A percentile compares a stretch with the other conserved stretches of the same genome.
Evolutionary conservation across 2,329 filamentous ascomycete genomes (phyloP).

Genomic region (Fusarium citri): DNA sequence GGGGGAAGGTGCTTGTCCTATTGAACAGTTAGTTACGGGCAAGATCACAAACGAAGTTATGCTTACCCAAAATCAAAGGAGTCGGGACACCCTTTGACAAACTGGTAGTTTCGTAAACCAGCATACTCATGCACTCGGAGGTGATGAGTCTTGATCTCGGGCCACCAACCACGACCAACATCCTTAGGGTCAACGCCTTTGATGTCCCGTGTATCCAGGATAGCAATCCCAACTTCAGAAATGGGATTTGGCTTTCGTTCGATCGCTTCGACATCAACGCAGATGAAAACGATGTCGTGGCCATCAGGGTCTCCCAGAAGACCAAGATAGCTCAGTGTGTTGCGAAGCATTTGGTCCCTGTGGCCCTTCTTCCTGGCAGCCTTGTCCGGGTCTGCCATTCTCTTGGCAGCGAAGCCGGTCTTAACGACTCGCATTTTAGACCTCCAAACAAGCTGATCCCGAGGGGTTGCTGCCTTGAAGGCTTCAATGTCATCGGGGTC

Average conservation of each 20-base stretch:
- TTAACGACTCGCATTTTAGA: constrained; percentile 41
- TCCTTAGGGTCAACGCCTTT: constrained; percentile 67
- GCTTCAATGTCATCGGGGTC: constrained; percentile 49
- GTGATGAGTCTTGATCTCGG: constrained; percentile 76
- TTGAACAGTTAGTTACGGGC: constrained; percentile 9
- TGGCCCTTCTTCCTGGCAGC: constrained; percentile 63
- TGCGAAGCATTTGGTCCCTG: constrained; percentile 67
- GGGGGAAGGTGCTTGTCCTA: constrained; percentile 58
- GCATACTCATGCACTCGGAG: constrained; percentile 79
- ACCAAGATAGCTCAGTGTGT: constrained; percentile 77
- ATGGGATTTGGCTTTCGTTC: constrained; percentile 75
- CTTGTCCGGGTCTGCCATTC: constrained; percentile 55
- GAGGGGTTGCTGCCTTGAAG: constrained; percentile 44
- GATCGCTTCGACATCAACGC: constrained; percentile 85
- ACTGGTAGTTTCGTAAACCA: constrained; percentile 73
- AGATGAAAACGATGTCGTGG: constrained; percentile 70
- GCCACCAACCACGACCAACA: constrained; percentile 74
- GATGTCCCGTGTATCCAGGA: constrained; percentile 76
- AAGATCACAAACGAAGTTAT: neutral
- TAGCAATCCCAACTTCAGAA: constrained; percentile 88
- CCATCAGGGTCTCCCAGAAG: constrained; percentile 52
- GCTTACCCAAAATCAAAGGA: constrained; percentile 79
- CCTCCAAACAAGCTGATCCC: constrained; percentile 33
- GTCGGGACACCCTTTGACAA: constrained; percentile 78
- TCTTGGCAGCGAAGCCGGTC: constrained; percentile 34